phyloP scores from a whole-genome alignment of 805 yeast genomes.

The Hanseniaspora vineae region DNA sequence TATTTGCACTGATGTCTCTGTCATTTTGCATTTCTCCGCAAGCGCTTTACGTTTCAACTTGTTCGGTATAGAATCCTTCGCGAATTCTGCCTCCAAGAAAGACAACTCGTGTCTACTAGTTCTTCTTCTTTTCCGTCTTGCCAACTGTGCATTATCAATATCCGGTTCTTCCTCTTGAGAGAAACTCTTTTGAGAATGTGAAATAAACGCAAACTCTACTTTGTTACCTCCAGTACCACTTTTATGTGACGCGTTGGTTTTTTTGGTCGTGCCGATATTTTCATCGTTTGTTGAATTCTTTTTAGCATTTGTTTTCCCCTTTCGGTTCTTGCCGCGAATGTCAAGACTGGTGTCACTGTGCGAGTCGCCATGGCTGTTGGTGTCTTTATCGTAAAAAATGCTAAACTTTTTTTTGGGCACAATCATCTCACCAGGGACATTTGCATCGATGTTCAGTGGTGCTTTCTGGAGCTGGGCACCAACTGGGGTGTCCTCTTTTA shows the following conservation, averaged over 20 bases:
- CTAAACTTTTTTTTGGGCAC: not conserved
- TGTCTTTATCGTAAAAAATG: not conserved
- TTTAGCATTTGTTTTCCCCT: not conserved
- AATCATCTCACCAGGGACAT: not conserved
- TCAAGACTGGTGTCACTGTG: not conserved
- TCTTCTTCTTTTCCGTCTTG: constrained; percentile 89
- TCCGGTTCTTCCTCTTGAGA: constrained; percentile 65
- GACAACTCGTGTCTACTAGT: constrained; percentile 80
- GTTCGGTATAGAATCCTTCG: constrained; percentile 56
- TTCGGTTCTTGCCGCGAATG: not conserved
- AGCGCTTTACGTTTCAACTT: constrained; percentile 62
- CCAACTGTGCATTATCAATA: constrained; percentile 84
- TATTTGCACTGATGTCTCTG: constrained; percentile 95
- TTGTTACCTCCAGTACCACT: constrained; percentile 16
- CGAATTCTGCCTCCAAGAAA: constrained; percentile 70
- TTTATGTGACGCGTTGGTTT: not conserved
- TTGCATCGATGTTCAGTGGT: too few relatives aligned
- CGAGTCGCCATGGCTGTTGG: not conserved
- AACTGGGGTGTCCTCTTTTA: too few relatives aligned
- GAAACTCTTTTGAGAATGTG: constrained; percentile 84
- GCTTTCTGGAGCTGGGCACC: too few relatives aligned
- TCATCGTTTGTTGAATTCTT: not conserved
- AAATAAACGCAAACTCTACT: constrained; percentile 66
- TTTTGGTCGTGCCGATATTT: not conserved
- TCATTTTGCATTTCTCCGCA: constrained; percentile 75